Conservation (phyloP, 371 early-diverging fungal species). For the Coemansia sp. region DNA sequence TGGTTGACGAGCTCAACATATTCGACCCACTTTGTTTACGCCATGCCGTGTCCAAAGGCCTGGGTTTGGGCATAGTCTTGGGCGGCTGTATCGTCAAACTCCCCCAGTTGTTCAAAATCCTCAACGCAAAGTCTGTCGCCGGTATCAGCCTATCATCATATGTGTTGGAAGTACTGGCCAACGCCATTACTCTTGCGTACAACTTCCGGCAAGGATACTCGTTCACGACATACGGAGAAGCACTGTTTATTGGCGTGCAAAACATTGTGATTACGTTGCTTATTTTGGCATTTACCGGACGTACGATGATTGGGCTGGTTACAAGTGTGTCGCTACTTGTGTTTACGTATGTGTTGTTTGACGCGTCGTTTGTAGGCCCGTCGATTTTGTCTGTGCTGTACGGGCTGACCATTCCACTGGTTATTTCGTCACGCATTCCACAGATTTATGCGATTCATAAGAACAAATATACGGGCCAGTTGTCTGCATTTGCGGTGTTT, state of each 20-base stretch:
- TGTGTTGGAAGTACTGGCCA: slow-evolving; percentile 79
- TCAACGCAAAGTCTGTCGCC: slow-evolving; percentile 65
- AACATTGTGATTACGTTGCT: slow-evolving; percentile 75
- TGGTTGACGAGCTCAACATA: slow-evolving; percentile 68
- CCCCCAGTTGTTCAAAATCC: slow-evolving; percentile 92
- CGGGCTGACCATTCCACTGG: slow-evolving; percentile 76
- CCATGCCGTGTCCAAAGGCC: slow-evolving; percentile 78
- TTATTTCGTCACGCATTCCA: slow-evolving; percentile 77
- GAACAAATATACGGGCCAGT: slow-evolving; percentile 82
- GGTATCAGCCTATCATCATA: slow-evolving; percentile 80
- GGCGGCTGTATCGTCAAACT: slow-evolving; percentile 90
- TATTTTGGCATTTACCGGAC: slow-evolving; percentile 64
- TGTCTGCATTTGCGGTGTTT: slow-evolving; percentile 83
- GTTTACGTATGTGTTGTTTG: slow-evolving; percentile 55
- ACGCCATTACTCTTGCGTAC: slow-evolving; percentile 77
- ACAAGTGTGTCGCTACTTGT: slow-evolving; percentile 41
- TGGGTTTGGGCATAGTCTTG: slow-evolving; percentile 87
- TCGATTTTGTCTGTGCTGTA: slow-evolving; percentile 64
- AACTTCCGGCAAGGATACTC: slow-evolving; percentile 79
- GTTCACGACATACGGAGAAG: slow-evolving; percentile 92
- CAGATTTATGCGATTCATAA: slow-evolving; percentile 79
- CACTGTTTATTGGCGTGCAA: slow-evolving; percentile 73
- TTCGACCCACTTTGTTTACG: slow-evolving; percentile 73
- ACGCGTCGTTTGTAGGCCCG: slow-evolving; percentile 53
- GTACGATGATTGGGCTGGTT: slow-evolving; percentile 43